phyloP scores from a whole-genome alignment of 2,329 filamentous ascomycete genomes.

The Fusarium guadeloupense region DNA sequence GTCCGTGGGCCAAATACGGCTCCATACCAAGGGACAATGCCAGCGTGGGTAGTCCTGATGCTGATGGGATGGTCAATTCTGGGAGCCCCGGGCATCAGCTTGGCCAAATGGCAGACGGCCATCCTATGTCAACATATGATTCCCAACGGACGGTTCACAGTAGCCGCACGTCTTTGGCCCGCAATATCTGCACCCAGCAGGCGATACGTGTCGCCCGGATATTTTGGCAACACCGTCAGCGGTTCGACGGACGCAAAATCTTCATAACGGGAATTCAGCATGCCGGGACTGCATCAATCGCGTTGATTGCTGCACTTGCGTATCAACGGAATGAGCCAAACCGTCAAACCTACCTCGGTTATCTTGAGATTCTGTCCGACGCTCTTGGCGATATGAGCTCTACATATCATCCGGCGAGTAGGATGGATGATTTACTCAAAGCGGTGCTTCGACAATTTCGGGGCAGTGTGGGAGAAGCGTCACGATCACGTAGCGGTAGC shows the following conservation, averaged over 20 bases:
- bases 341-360: constrained; percentile 53
- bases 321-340: constrained; percentile 50
- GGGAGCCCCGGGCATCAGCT: constrained; percentile 31
- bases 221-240: constrained; percentile 64
- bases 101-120: constrained; percentile 26
- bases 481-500: constrained; percentile 35
- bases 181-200: constrained; percentile 64
- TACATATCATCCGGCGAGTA: constrained; percentile 62
- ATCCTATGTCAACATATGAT: constrained; percentile 45
- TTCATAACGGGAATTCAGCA: constrained; percentile 62
- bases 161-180: constrained; percentile 56
- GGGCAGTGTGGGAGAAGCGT: constrained; percentile 40
- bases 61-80: constrained; percentile 25
- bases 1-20: constrained; percentile 62
- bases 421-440: constrained; percentile 62
- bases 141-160: constrained; percentile 51
- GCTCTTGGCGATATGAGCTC: constrained; percentile 62
- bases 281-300: constrained; percentile 63
- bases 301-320: constrained; percentile 60
- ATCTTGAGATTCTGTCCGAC: constrained; percentile 62
- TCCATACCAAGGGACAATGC: constrained; percentile 48
- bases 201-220: constrained; percentile 62
- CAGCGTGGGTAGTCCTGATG: constrained; percentile 45
- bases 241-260: constrained; percentile 61
- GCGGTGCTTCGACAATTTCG: constrained; percentile 61